Conservation (phyloP, 225 moss, liverwort and hornwort species). For the Physcomitrium patens region DNA sequence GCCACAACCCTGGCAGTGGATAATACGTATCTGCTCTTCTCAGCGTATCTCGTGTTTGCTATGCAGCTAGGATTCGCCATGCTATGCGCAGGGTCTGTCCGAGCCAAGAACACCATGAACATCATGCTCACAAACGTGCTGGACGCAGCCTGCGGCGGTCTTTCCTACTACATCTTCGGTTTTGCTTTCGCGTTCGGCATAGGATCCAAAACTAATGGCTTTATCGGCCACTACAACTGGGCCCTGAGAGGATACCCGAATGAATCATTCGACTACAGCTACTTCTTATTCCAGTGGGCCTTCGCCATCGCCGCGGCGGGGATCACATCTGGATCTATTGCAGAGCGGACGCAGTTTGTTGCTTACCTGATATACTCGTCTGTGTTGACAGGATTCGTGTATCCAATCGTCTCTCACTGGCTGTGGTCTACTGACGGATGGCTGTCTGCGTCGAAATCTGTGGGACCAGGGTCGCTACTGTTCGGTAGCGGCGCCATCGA, state of each 20-base stretch:
- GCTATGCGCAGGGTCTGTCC: slow-evolving; percentile 81
- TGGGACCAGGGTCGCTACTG: slow-evolving; percentile 30
- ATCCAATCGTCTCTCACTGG: slow-evolving; percentile 70
- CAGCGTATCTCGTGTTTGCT: slow-evolving; percentile 75
- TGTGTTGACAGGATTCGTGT: slow-evolving; percentile 62
- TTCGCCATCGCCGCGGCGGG: slow-evolving; percentile 74
- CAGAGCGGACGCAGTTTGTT: slow-evolving; percentile 64
- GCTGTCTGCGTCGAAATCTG: slow-evolving; percentile 36
- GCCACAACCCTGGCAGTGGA: slow-evolving; percentile 54
- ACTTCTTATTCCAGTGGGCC: slow-evolving; percentile 67
- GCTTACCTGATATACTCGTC: slow-evolving; percentile 62
- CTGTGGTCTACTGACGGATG: slow-evolving; percentile 60
- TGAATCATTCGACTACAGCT: slow-evolving; percentile 48
- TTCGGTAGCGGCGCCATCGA: slow-evolving; percentile 59
- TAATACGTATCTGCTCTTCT: slow-evolving; percentile 68
- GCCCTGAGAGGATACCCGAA: slow-evolving; percentile 39
- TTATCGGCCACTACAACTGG: slow-evolving; percentile 74
- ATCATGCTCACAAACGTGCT: slow-evolving; percentile 84
- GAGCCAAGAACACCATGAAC: slow-evolving; percentile 82
- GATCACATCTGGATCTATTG: slow-evolving; percentile 69
- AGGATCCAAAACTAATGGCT: slow-evolving; percentile 50
- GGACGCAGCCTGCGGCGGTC: slow-evolving; percentile 76
- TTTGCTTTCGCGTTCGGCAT: slow-evolving; percentile 76
- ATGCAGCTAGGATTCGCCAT: slow-evolving; percentile 91
- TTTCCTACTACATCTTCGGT: slow-evolving; percentile 81